These are phyloP conservation scores for Xylaria digitata DNA, from an alignment of 2,329 filamentous ascomycete species.

Conservation along the genomic window DNA sequence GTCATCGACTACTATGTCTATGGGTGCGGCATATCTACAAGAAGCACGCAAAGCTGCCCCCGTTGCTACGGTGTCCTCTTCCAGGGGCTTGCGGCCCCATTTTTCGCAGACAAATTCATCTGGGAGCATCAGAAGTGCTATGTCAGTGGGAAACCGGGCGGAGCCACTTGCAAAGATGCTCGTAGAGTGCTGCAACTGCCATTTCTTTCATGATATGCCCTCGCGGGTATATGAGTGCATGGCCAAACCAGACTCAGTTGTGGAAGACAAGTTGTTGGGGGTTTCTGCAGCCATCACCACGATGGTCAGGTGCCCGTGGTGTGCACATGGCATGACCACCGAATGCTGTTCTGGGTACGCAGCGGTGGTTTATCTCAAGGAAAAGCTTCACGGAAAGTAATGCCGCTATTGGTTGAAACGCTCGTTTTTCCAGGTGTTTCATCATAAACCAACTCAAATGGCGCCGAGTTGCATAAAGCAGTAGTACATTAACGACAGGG, in stretches of 20 bases:
- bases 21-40: constrained; percentile 52
- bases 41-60: constrained; percentile 52
- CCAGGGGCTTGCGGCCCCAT: constrained; percentile 46
- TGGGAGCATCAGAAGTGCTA: constrained; percentile 40
- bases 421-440: background rate
- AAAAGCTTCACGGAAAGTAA: constrained; percentile 64
- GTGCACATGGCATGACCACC: constrained; percentile 75
- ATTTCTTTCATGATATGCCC: constrained; percentile 74
- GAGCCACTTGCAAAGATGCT: constrained; percentile 70
- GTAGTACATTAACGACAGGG: background rate
- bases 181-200: constrained; percentile 73
- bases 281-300: constrained; percentile 69
- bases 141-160: constrained; percentile 35
- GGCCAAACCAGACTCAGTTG: constrained; percentile 66
- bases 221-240: constrained; percentile 73
- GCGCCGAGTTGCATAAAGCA: background rate
- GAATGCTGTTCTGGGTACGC: constrained; percentile 76
- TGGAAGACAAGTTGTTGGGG: constrained; percentile 63
- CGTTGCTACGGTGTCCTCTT: constrained; percentile 40
- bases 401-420: background rate
- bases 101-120: constrained; percentile 44
- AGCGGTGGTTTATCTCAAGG: constrained; percentile 73
- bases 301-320: constrained; percentile 77
- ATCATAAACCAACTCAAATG: background rate
- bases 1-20: constrained; percentile 40